Percentiles rank a stretch among this genome's conserved stretches.
phyloP scores from a whole-genome alignment of 2,329 filamentous ascomycete species.

The Aspergillus fumigatus region DNA sequence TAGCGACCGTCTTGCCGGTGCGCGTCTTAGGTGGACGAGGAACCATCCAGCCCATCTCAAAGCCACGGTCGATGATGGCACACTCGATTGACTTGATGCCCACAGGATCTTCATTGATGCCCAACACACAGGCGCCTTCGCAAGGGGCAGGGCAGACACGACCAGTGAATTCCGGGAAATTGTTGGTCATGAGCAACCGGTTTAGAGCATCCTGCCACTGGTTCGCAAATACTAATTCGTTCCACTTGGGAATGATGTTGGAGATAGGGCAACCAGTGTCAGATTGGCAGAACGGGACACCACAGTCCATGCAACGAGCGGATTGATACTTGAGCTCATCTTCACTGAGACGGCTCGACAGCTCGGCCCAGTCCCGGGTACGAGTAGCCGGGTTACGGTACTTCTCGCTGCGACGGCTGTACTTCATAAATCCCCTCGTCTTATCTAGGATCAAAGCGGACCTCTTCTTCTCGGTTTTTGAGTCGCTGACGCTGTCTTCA shows the following conservation, averaged over 20 bases:
- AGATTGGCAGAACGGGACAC: slow-evolving; percentile 96
- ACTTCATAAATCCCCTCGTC: slow-evolving; percentile 97
- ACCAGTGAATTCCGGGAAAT: slow-evolving; percentile 96
- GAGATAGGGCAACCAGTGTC: slow-evolving; percentile 93
- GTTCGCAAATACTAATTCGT: slow-evolving; percentile 67
- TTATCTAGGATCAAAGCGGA: slow-evolving; percentile 92
- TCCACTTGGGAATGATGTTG: slow-evolving; percentile 98
- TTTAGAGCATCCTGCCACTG: slow-evolving; percentile 92
- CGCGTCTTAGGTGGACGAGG: slow-evolving; percentile 72
- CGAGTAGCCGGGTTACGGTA: slow-evolving; percentile 80
- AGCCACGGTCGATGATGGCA: slow-evolving; percentile 94
- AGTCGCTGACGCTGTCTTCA: slow-evolving; percentile 83
- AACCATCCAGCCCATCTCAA: slow-evolving; percentile 98
- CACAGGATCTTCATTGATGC: slow-evolving; percentile 94
- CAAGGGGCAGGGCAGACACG: slow-evolving; percentile 96
- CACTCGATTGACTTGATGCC: slow-evolving; percentile 99
- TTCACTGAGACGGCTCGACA: slow-evolving; percentile 80
- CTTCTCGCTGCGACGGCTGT: slow-evolving; percentile 86
- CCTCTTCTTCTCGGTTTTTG: slow-evolving; percentile 82
- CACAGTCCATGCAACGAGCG: slow-evolving; percentile 97
- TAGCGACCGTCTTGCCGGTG: slow-evolving; percentile 80
- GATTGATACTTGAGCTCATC: slow-evolving; percentile 96
- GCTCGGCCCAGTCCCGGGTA: slow-evolving; percentile 89
- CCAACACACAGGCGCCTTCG: slow-evolving; percentile 90
- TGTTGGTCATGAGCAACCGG: slow-evolving; percentile 91